phyloP scores from a whole-genome alignment of 2,329 filamentous ascomycete species.

The Sporothrix brunneoviolacea region DNA sequence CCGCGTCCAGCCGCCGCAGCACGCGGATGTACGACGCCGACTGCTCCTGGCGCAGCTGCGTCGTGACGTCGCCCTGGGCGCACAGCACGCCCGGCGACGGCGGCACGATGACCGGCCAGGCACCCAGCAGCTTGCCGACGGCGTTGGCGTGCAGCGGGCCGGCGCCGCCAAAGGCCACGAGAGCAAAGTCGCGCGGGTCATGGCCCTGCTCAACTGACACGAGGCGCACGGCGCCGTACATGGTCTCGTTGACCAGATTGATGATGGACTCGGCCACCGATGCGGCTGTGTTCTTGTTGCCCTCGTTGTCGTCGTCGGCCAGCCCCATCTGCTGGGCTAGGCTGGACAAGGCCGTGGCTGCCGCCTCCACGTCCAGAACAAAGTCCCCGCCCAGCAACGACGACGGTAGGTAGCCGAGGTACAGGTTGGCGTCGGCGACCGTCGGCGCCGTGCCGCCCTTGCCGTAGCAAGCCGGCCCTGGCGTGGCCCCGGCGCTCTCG shows the following conservation, averaged over 20 bases:
- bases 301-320: neutral
- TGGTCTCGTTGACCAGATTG: conserved; percentile 43
- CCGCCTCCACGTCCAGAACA: conserved; percentile 35
- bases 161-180: conserved; percentile 45
- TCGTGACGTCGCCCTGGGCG: conserved; percentile 43
- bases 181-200: conserved; percentile 42
- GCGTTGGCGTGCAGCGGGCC: conserved; percentile 46
- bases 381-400: conserved; percentile 40
- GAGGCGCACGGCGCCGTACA: conserved; percentile 43
- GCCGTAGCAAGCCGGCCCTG: conserved; percentile 43
- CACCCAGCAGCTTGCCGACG: conserved; percentile 40
- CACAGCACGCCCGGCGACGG: conserved; percentile 43
- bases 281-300: conserved; percentile 20
- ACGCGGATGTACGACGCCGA: conserved; percentile 39
- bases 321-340: conserved; percentile 42
- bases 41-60: conserved; percentile 40
- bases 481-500: conserved; percentile 41
- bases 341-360: conserved; percentile 33
- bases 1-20: conserved; percentile 29
- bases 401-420: conserved; percentile 40
- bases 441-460: conserved; percentile 40
- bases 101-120: conserved; percentile 47
- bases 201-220: conserved; percentile 47
- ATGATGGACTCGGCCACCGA: conserved; percentile 43
- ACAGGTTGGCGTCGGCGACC: conserved; percentile 43